Conservation (phyloP, 1,284 basidiomycete species). For the Pascua guehoae region DNA sequence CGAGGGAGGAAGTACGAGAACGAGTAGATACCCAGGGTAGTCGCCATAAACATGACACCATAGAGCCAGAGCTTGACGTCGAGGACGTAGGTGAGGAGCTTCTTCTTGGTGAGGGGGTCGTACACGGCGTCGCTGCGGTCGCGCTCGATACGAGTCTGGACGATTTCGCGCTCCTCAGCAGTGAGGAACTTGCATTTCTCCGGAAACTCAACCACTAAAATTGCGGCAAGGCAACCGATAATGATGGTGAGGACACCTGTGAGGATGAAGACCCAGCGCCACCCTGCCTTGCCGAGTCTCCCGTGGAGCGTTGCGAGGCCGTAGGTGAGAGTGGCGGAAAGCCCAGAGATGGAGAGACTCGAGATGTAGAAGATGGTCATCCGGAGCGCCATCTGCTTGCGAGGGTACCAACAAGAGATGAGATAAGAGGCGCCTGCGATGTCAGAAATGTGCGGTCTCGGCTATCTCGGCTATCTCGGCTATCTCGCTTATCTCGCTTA, state of each 20-base stretch:
- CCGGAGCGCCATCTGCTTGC: constrained; percentile 47
- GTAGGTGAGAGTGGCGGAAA: constrained; percentile 8
- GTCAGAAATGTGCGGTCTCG: constrained; percentile 42
- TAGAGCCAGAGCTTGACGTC: constrained; percentile 52
- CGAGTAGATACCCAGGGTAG: constrained; percentile 19
- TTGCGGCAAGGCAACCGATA: no score
- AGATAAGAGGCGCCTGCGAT: constrained; percentile 43
- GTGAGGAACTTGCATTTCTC: constrained; percentile 52
- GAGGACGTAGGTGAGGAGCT: constrained; percentile 34
- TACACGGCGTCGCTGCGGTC: constrained; percentile 50
- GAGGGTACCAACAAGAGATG: constrained; percentile 51
- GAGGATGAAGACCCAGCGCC: constrained; percentile 12
- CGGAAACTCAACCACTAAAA: no score
- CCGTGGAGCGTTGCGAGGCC: constrained; percentile 5
- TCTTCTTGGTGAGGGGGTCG: constrained; percentile 45
- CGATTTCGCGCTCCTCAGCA: constrained; percentile 43
- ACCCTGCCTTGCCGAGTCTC: neutral
- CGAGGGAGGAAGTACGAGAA: constrained; percentile 49
- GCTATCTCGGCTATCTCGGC: constrained; percentile 48
- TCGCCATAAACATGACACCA: constrained; percentile 46
- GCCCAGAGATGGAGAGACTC: constrained; percentile 13
- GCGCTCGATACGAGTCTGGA: constrained; percentile 48
- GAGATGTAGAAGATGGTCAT: constrained; percentile 48
- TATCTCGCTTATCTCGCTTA: constrained; percentile 46
- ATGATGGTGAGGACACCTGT: constrained; percentile 8